Conservation (phyloP, 2,329 filamentous ascomycete species). For the Grosmannia clavigera region DNA sequence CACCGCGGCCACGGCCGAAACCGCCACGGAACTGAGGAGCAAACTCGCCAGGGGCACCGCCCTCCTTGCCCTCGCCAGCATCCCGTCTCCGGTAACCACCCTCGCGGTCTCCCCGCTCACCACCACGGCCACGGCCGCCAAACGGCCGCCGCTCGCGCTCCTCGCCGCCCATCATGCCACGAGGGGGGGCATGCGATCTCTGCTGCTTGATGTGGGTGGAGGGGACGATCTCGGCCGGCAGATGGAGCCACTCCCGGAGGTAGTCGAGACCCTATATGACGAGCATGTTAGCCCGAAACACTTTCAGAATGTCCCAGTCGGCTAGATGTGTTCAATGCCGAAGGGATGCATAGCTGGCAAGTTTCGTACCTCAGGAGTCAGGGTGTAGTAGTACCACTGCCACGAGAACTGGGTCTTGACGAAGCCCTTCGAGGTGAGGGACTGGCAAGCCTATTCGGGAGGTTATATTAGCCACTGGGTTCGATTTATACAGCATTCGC, state of each 20-base stretch:
- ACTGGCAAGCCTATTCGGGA: slow-evolving; percentile 60
- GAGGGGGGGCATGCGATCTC: slow-evolving; percentile 93
- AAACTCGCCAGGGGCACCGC: slow-evolving; percentile 83
- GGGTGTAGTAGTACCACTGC: slow-evolving; percentile 99
- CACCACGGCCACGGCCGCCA: slow-evolving; percentile 67
- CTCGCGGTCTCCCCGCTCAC: slow-evolving; percentile 69
- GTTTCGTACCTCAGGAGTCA: slow-evolving; percentile 27
- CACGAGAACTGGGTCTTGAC: slow-evolving; percentile 99
- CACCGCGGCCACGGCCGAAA: slow-evolving; percentile 73
- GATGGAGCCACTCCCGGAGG: slow-evolving; percentile 99
- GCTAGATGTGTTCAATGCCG: neutral
- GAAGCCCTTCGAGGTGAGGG: slow-evolving; percentile 89
- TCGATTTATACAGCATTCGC: neutral
- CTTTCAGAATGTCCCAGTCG: neutral
- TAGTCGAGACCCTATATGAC: slow-evolving; percentile 81
- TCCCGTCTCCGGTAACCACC: slow-evolving; percentile 90
- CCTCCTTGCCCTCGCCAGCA: slow-evolving; percentile 78
- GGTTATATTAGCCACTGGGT: neutral
- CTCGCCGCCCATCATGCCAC: slow-evolving; percentile 91
- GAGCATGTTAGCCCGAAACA: neutral
- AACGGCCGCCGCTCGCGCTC: slow-evolving; percentile 73
- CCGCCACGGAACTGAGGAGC: slow-evolving; percentile 87
- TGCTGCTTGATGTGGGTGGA: slow-evolving; percentile 99
- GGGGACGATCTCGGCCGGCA: slow-evolving; percentile 97
- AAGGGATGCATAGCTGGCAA: neutral